These are phyloP conservation scores for Penicillium brevicompactum DNA, from an alignment of 2,329 filamentous ascomycete species.

Conservation along the genomic window DNA sequence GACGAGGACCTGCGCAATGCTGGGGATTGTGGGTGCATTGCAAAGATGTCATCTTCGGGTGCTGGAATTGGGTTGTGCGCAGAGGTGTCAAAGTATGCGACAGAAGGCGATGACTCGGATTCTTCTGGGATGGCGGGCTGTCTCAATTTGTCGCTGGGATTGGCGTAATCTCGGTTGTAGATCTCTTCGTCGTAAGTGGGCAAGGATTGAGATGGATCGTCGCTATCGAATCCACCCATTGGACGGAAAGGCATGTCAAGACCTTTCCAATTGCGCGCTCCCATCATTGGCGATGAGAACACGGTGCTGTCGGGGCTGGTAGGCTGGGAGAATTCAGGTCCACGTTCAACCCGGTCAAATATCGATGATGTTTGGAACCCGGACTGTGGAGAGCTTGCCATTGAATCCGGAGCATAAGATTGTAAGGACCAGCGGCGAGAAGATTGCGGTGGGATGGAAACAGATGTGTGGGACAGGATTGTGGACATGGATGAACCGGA, in stretches of 20 bases:
- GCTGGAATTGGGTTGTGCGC: constrained; percentile 12
- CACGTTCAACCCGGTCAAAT: constrained; percentile 72
- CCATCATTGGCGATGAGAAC: constrained; percentile 64
- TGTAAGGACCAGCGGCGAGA: constrained; percentile 39
- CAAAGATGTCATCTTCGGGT: constrained; percentile 26
- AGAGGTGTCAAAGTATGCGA: constrained; percentile 17
- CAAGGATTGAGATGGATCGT: constrained; percentile 13
- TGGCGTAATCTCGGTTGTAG: constrained; percentile 14
- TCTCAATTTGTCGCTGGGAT: constrained; percentile 19
- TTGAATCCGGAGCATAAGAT: constrained; percentile 59
- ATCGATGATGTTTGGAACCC: constrained; percentile 71
- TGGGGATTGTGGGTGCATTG: constrained; percentile 33
- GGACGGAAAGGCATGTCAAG: constrained; percentile 58
- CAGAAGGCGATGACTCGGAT: constrained; percentile 32
- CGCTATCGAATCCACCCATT: constrained; percentile 21
- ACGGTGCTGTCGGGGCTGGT: constrained; percentile 80
- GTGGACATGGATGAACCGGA: constrained; percentile 54
- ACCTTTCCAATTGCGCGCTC: constrained; percentile 60
- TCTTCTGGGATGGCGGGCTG: constrained; percentile 44
- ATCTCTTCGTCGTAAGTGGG: constrained; percentile 23
- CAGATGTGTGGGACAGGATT: constrained; percentile 65
- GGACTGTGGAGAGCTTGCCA: constrained; percentile 79
- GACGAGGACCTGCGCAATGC: constrained; percentile 68
- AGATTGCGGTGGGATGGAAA: constrained; percentile 56
- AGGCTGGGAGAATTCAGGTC: constrained; percentile 69